Percentiles rank a stretch among this genome's conserved stretches.
Evolutionary conservation across 768 basidiomycete genomes (phyloP).

Genomic region (Boletus vermiculosoides): DNA sequence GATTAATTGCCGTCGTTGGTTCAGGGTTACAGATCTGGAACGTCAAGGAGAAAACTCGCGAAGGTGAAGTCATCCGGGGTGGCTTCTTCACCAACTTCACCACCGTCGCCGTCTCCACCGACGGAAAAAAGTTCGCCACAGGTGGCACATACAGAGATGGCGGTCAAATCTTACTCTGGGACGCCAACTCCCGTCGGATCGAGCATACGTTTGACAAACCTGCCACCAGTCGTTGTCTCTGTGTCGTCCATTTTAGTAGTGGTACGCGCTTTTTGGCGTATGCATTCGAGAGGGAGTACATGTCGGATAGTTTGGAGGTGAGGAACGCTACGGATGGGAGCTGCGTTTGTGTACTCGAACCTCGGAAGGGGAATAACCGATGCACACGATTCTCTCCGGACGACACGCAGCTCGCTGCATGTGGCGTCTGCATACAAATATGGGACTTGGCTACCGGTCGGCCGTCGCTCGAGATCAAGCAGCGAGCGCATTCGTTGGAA

Average conservation of each 20-base stretch:
- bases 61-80: constrained; percentile 21
- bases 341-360: constrained; percentile 18
- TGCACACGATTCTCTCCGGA: constrained; percentile 28
- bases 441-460: constrained; percentile 20
- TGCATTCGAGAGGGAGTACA: constrained; percentile 26
- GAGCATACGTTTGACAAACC: constrained; percentile 26
- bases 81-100: constrained; percentile 29
- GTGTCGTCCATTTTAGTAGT: constrained; percentile 25
- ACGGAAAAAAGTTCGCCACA: constrained; percentile 26
- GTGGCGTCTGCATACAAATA: constrained; percentile 25
- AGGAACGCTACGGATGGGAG: constrained; percentile 12
- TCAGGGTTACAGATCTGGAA: constrained; percentile 29
- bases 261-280: constrained; percentile 20
- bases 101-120: constrained; percentile 25
- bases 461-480: constrained; percentile 26
- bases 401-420: constrained; percentile 23
- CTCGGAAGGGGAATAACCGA: constrained; percentile 23
- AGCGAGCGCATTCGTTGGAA: constrained; percentile 25
- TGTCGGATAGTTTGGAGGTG: constrained; percentile 24
- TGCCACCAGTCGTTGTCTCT: constrained; percentile 21
- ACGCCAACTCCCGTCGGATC: constrained; percentile 20
- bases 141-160: constrained; percentile 26
- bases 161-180: constrained; percentile 25
- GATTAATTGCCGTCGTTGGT: constrained; percentile 26
- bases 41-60: constrained; percentile 19